A percentile compares a stretch with the other conserved stretches of the same genome.
Evolutionary conservation across 1,139 yeast genomes (phyloP).

Genomic region (Pichia sp.): DNA sequence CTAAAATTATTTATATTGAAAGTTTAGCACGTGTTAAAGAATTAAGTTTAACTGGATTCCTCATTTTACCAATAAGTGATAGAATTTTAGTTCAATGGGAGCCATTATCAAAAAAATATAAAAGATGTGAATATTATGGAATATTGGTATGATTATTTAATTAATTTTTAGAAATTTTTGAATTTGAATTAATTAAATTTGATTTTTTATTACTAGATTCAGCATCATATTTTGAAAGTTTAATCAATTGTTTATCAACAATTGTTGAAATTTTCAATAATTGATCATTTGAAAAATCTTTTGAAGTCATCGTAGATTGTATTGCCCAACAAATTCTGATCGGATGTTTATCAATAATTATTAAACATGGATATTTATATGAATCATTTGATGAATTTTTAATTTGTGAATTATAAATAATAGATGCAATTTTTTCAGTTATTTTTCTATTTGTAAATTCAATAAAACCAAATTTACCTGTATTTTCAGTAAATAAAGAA

Average conservation of each 20-base stretch:
- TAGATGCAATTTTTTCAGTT: slow-evolving; percentile 51
- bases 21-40: slow-evolving; percentile 78
- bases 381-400: background rate
- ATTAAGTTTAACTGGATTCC: slow-evolving; percentile 70
- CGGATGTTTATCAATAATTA: slow-evolving; percentile 42
- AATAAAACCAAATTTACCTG: slow-evolving; percentile 62
- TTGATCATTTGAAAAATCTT: slow-evolving; percentile 31
- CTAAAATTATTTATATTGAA: slow-evolving; percentile 74
- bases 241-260: slow-evolving; percentile 53
- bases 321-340: slow-evolving; percentile 65
- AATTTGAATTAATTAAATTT: background rate
- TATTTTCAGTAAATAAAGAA: slow-evolving; percentile 48
- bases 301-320: slow-evolving; percentile 44
- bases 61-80: slow-evolving; percentile 65
- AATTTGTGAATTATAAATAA: slow-evolving; percentile 22
- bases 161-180: slow-evolving; percentile 6
- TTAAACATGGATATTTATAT: slow-evolving; percentile 31
- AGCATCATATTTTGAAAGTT: slow-evolving; percentile 37
- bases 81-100: slow-evolving; percentile 90
- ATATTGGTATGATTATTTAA: slow-evolving; percentile 45
- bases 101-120: slow-evolving; percentile 46
- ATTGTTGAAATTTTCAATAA: slow-evolving; percentile 43
- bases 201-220: slow-evolving; percentile 15
- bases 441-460: slow-evolving; percentile 41
- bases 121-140: slow-evolving; percentile 71